These are phyloP conservation scores for Fusarium devonianum DNA, from an alignment of 2,329 filamentous ascomycete genomes.

Conservation along the genomic window DNA sequence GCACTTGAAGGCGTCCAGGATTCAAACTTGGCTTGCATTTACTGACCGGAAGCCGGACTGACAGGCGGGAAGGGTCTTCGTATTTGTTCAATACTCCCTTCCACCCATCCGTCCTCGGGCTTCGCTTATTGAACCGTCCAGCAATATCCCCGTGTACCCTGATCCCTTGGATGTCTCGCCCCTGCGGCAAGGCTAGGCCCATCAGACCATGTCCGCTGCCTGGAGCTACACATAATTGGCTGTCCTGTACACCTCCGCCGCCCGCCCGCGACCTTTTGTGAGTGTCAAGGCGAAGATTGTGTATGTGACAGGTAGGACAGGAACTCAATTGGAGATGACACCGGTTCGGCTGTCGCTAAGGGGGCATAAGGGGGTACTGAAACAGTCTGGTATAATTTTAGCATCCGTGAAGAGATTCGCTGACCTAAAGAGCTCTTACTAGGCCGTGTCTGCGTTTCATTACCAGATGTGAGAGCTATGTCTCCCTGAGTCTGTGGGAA, in stretches of 20 bases:
- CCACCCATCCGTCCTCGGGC: constrained; percentile 29
- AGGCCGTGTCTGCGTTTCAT: too few relatives aligned
- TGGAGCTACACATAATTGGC: constrained; percentile 18
- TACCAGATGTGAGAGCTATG: too few relatives aligned
- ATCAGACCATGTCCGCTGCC: constrained; percentile 30
- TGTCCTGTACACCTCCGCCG: constrained; percentile 15
- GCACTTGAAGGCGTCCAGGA: constrained; percentile 32
- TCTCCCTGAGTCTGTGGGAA: too few relatives aligned
- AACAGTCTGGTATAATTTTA: too few relatives aligned
- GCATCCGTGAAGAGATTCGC: too few relatives aligned
- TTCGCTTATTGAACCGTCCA: constrained; percentile 35
- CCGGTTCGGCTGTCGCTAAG: constrained; percentile 10
- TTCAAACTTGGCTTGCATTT: constrained; percentile 21
- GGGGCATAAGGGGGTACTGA: not conserved
- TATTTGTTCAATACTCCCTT: constrained; percentile 15
- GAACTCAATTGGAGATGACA: constrained; percentile 18
- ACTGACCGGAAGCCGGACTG: constrained; percentile 26
- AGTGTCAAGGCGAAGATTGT: constrained; percentile 9
- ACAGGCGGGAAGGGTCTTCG: constrained; percentile 9
- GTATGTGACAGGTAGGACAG: constrained; percentile 19
- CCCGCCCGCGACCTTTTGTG: not conserved
- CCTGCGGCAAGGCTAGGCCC: constrained; percentile 27
- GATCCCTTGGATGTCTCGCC: constrained; percentile 23
- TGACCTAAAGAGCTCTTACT: too few relatives aligned
- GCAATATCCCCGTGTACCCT: constrained; percentile 18